These are phyloP conservation scores for Lachnellula cervina DNA, from an alignment of 2,329 filamentous ascomycete genomes.

Conservation along the genomic window DNA sequence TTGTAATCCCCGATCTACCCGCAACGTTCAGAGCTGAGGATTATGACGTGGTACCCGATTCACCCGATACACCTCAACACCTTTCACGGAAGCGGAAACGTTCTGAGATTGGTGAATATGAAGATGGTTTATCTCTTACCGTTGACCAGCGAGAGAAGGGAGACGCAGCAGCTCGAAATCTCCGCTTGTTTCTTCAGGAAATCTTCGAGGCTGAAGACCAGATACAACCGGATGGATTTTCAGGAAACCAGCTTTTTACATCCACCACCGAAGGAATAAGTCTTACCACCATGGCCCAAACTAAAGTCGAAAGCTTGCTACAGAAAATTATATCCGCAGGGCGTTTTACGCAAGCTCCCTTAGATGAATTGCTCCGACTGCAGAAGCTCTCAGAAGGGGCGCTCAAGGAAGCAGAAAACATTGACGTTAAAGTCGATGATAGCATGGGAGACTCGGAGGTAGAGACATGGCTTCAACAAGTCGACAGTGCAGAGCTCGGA, in stretches of 20 bases:
- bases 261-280: constrained; percentile 57
- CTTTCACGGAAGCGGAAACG: constrained; percentile 45
- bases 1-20: constrained; percentile 25
- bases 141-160: constrained; percentile 79
- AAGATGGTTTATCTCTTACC: constrained; percentile 54
- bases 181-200: constrained; percentile 65
- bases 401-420: constrained; percentile 60
- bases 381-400: constrained; percentile 76
- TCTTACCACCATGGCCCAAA: constrained; percentile 63
- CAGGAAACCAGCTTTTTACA: constrained; percentile 43
- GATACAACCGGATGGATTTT: constrained; percentile 44
- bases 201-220: constrained; percentile 76
- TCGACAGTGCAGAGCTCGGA: constrained; percentile 65
- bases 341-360: constrained; percentile 64
- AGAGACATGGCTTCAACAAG: constrained; percentile 62
- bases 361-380: constrained; percentile 69
- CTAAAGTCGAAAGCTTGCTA: constrained; percentile 67
- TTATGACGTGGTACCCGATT: constrained; percentile 25
- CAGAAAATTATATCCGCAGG: constrained; percentile 66
- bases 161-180: constrained; percentile 64
- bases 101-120: constrained; percentile 45
- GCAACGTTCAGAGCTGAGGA: constrained; percentile 25
- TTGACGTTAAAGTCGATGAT: constrained; percentile 66
- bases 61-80: constrained; percentile 23
- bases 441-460: constrained; percentile 64